Percentiles rank a stretch among this genome's conserved stretches.
Evolutionary conservation across 2,329 filamentous ascomycete species (phyloP).

Genomic region (Trichophaea hybrida): DNA sequence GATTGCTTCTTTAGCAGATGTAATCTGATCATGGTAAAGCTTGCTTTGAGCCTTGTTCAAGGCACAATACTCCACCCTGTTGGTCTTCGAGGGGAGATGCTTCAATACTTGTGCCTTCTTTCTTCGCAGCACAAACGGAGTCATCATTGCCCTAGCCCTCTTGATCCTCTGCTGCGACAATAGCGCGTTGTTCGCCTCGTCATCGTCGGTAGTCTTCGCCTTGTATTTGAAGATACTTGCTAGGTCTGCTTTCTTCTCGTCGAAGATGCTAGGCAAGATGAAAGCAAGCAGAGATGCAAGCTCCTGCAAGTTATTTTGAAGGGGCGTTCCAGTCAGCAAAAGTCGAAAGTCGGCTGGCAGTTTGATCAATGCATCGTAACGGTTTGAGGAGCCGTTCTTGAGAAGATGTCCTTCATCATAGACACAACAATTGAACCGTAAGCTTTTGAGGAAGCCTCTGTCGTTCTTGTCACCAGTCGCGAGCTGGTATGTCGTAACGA

Average conservation of each 20-base stretch:
- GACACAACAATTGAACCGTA: slow-evolving; percentile 47
- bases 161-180: slow-evolving; percentile 76
- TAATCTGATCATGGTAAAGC: slow-evolving; percentile 59
- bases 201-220: slow-evolving; percentile 64
- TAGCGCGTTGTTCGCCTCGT: slow-evolving; percentile 59
- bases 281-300: slow-evolving; percentile 84
- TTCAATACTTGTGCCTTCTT: slow-evolving; percentile 83
- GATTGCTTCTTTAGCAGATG: slow-evolving; percentile 45
- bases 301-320: slow-evolving; percentile 90
- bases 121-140: slow-evolving; percentile 83
- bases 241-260: slow-evolving; percentile 61
- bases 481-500: slow-evolving; percentile 59
- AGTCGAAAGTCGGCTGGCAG: slow-evolving; percentile 74
- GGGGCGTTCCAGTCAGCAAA: slow-evolving; percentile 74
- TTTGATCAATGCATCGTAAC: slow-evolving; percentile 63
- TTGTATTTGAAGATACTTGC: slow-evolving; percentile 82
- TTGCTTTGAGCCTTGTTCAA: slow-evolving; percentile 57
- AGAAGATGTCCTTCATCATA: slow-evolving; percentile 92
- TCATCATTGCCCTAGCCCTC: slow-evolving; percentile 78
- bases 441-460: slow-evolving; percentile 46
- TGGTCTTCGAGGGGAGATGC: slow-evolving; percentile 67
- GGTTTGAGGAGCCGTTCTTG: slow-evolving; percentile 71
- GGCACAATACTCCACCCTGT: slow-evolving; percentile 64
- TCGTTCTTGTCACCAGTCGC: slow-evolving; percentile 45
- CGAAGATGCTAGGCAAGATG: slow-evolving; percentile 75